Evolutionary conservation across 202 grass and related monocot species (phyloP).

Genomic region (Cymbopogon flexuosus): DNA sequence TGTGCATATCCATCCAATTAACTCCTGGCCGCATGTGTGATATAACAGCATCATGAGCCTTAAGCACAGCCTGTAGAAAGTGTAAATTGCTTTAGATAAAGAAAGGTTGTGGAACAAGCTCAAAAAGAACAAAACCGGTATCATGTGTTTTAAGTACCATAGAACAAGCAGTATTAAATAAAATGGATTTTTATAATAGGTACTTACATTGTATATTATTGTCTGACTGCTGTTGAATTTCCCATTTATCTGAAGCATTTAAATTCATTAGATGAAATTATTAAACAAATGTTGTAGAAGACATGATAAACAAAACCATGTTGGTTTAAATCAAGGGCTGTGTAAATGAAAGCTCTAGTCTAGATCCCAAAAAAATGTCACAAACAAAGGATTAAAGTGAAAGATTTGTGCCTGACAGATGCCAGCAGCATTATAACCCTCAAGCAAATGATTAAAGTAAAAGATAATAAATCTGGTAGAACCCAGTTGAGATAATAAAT

Average conservation of each 20-base stretch:
- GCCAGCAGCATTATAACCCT: neutral
- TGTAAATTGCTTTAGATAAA: neutral
- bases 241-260: conserved; percentile 70
- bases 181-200: conserved; percentile 12
- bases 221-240: conserved; percentile 73
- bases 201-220: conserved; percentile 87
- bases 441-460: conserved; percentile 14
- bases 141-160: conserved; percentile 1
- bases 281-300: conserved; percentile 8
- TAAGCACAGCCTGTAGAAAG: conserved; percentile 73
- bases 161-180: neutral
- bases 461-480: neutral
- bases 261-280: conserved; percentile 1
- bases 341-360: conserved; percentile 17
- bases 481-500: neutral
- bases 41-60: conserved; percentile 82
- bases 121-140: neutral
- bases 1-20: conserved; percentile 89
- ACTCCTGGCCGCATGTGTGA: conserved; percentile 72
- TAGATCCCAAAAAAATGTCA: neutral
- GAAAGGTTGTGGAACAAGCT: conserved; percentile 1
- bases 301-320: conserved; percentile 1
- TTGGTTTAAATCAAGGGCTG: neutral
- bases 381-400: neutral
- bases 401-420: neutral